Evolutionary conservation across 306 rosid species (phyloP), one percentile per base, ranked within the genome.

Genomic region (Fagus sylvatica): DNA sequence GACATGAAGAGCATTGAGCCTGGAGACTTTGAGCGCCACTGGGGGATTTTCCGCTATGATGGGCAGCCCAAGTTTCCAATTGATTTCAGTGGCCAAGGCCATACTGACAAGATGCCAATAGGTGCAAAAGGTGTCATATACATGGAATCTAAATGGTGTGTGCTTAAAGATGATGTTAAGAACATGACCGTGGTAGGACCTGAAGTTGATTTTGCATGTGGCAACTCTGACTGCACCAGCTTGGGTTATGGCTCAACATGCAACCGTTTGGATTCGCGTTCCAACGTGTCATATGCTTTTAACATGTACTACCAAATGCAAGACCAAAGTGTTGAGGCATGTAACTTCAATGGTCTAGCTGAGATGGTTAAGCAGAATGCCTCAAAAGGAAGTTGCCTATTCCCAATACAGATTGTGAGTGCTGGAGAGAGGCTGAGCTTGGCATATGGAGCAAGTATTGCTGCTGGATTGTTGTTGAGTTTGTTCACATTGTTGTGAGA

Each of bases 1-100:
- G 77, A 92, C 73, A 1, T 2, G 7, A 92, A 94, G 69, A 94
- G 97, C 32, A 17, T 87, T 32, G 88, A 82, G 0, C 97, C 97
- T 0, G 97, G 97, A 0, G 30, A 51, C 37, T 94, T 94, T 32
- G 97, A 94, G 74, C 90, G 98, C 0, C 98, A 94, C n/a, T 92
- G 93, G 98, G 98, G 97, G 1, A 88, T 92, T 42, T 94, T 94
- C 42, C 73, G 73, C 0, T 86, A 57, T 0, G 97, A 94, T 15
- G 97, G 97, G 1, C 78, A 54, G 2, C 94, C 97, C 0, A 93
- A 93, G 75, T 92, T 92, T 30, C 30, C 66, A 0, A 76, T 94
- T 48, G 98, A 92, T 75, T 84, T 92, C 12, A 73, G 84, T 0
- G 93, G 92, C 5, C 3, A 83, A 53, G 93, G 88, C 33, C 4